Conservation (phyloP, 805 yeast species). For the Clavispora santaluciae region DNA sequence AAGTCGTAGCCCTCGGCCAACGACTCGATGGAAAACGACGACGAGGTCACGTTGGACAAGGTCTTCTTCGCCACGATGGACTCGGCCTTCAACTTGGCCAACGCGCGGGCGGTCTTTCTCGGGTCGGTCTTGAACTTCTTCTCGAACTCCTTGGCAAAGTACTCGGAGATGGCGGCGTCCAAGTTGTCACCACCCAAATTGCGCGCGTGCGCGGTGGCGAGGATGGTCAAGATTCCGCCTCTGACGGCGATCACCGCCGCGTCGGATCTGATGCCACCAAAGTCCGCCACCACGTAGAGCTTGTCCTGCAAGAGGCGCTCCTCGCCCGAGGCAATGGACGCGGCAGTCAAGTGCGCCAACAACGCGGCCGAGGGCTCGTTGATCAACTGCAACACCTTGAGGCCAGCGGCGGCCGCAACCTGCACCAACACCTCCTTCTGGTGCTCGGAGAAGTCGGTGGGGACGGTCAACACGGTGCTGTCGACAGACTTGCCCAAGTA, state of each 20-base stretch:
- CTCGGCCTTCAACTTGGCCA: slow-evolving; percentile 84
- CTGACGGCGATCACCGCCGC: slow-evolving; percentile 90
- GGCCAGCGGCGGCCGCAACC: slow-evolving; percentile 66
- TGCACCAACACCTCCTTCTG: slow-evolving; percentile 63
- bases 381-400: slow-evolving; percentile 79
- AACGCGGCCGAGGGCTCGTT: slow-evolving; percentile 92
- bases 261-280: slow-evolving; percentile 94
- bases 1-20: slow-evolving; percentile 92
- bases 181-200: slow-evolving; percentile 84
- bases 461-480: slow-evolving; percentile 84
- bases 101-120: slow-evolving; percentile 70
- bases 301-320: slow-evolving; percentile 57
- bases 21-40: slow-evolving; percentile 92
- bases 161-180: slow-evolving; percentile 75
- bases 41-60: slow-evolving; percentile 78
- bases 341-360: slow-evolving; percentile 63
- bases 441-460: slow-evolving; percentile 74
- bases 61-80: slow-evolving; percentile 85
- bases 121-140: slow-evolving; percentile 82
- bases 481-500: slow-evolving; percentile 77
- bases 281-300: slow-evolving; percentile 87
- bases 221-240: slow-evolving; percentile 87
- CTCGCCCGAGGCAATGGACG: slow-evolving; percentile 22
- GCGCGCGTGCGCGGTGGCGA: slow-evolving; percentile 78
- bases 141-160: slow-evolving; percentile 89